Evolutionary conservation across 495 filamentous ascomycete genomes (phyloP).

Genomic region (Tuber indicum): DNA sequence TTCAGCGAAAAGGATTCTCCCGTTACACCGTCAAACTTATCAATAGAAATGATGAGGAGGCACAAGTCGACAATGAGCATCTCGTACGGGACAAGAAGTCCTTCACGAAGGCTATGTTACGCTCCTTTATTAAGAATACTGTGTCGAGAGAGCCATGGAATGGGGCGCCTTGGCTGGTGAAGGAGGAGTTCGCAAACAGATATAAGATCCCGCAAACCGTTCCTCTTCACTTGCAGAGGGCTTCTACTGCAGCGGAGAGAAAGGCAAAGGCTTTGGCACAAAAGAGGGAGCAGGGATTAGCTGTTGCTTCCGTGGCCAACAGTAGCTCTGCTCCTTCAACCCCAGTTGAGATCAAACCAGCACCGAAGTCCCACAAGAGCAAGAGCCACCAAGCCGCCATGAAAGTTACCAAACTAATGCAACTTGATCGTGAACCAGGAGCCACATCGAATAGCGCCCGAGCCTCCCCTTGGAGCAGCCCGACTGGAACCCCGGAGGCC

Average conservation of each 20-base stretch:
- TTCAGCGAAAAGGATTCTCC: conserved; percentile 53
- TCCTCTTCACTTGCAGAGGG: conserved; percentile 73
- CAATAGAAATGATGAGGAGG: conserved; percentile 63
- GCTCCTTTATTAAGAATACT: conserved; percentile 91
- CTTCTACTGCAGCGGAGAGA: conserved; percentile 68
- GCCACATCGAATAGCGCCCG: conserved; percentile 36
- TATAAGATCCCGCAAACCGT: conserved; percentile 80
- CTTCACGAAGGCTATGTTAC: conserved; percentile 90
- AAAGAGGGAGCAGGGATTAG: conserved; percentile 52
- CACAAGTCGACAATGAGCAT: conserved; percentile 70
- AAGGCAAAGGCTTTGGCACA: conserved; percentile 51
- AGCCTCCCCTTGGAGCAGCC: conserved; percentile 39
- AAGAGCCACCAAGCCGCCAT: conserved; percentile 47
- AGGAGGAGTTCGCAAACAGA: conserved; percentile 70
- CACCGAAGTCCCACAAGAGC: conserved; percentile 67
- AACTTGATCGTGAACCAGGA: conserved; percentile 49
- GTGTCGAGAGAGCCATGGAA: conserved; percentile 86
- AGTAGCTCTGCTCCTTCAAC: conserved; percentile 53
- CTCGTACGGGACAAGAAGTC: conserved; percentile 82
- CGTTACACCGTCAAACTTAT: conserved; percentile 73
- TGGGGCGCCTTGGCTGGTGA: conserved; percentile 92
- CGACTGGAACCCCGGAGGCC: conserved; percentile 38
- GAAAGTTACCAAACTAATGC: conserved; percentile 41
- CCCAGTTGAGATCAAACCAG: conserved; percentile 73
- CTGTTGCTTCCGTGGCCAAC: conserved; percentile 41